Evolutionary conservation across 768 basidiomycete species (phyloP), one percentile per base, ranked within the genome.

Genomic region (Boletus vermiculosoides): DNA sequence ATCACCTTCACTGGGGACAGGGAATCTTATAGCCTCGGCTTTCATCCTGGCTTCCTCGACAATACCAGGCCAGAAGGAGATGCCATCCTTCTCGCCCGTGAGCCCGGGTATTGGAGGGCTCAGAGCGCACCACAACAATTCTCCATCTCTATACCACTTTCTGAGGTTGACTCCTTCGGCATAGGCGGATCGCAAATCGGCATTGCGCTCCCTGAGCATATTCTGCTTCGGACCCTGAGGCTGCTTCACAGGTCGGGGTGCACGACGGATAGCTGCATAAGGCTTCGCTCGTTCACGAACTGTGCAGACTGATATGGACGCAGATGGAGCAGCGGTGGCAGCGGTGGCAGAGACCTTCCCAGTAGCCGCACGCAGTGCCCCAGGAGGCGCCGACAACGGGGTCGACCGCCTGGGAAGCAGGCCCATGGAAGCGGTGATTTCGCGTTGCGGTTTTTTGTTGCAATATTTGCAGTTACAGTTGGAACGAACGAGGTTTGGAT

Each of bases 391-490:
- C 63, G 70, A 45, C 52, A 66, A 42, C 59, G 74, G 55, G 67
- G 71, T 62, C 60, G 76, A 61, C 59, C 75, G 66, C 64, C 75
- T 55, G 25, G 68, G 59, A 15, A 69, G 57, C n/a, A 81, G 71
- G 10, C 80, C 79, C 73, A 90, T 80, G 13, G 77, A 76, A 6
- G 81, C 78, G 2, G 87, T 87, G 55, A 92, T 86, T 63, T 86
- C 82, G 39, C 80, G 81, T 68, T 92, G 90, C 0, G 85, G 74
- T 59, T 82, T 78, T 63, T 85, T 86, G 41, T 81, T 73, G 66
- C 90, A 92, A 63, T 92, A 92, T 67, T 90, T 91, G 75, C 90
- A 93, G 33, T 73, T 72, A 64, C 90, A 93, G 42, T 79, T 79
- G 3, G 68, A 65, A 45, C 77, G 77, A 57, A 79, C 69, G 57